Percentiles rank a stretch among this genome's conserved stretches.
Conservation (phyloP, 2,329 filamentous ascomycete genomes). For the Xylariales sp. region DNA sequence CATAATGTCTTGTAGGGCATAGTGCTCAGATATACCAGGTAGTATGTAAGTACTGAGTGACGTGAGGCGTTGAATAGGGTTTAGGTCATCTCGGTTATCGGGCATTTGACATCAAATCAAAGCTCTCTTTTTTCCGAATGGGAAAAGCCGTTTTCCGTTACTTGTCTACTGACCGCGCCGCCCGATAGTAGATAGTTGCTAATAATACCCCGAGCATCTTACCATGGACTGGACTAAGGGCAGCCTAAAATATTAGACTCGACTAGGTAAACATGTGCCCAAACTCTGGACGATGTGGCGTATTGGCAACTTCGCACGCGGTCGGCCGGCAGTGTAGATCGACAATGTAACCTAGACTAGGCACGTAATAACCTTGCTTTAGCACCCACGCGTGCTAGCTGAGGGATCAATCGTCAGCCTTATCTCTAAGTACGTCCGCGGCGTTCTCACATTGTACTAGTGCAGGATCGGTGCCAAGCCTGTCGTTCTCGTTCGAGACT, state of each 20-base stretch:
- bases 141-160: not conserved
- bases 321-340: slow-evolving; percentile 10
- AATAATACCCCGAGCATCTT: slow-evolving; percentile 16
- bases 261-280: not conserved
- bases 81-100: slow-evolving; percentile 5
- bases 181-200: slow-evolving; percentile 5
- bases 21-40: not conserved
- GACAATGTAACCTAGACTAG: not conserved
- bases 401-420: slow-evolving; percentile 28
- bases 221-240: not conserved
- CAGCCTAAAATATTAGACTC: slow-evolving; percentile 3
- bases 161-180: not conserved
- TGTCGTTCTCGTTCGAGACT: slow-evolving; percentile 12
- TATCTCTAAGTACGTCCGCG: not conserved
- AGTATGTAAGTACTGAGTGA: not conserved
- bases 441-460: slow-evolving; percentile 13
- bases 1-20: not conserved
- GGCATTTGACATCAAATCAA: not conserved
- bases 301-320: slow-evolving; percentile 9
- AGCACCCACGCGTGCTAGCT: not conserved
- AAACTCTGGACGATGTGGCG: not conserved
- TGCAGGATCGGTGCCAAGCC: slow-evolving; percentile 25
- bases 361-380: slow-evolving; percentile 5
- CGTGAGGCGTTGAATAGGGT: not conserved
- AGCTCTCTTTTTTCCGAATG: not conserved